Evolutionary conservation across 371 early-diverging fungal genomes (phyloP).

Genomic region (Catenaria anguillulae): DNA sequence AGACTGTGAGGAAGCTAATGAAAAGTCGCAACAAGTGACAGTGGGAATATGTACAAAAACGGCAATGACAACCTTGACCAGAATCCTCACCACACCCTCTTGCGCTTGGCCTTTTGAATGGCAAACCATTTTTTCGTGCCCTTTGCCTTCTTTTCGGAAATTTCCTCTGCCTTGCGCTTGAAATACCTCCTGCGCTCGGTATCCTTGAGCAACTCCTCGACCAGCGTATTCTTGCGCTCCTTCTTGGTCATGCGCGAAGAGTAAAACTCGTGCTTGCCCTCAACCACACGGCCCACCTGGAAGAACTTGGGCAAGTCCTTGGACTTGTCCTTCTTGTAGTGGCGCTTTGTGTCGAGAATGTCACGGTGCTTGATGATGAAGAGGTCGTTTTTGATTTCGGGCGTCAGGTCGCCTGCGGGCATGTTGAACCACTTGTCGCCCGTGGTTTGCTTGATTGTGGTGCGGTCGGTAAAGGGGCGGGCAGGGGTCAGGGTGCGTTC

Average conservation of each 20-base stretch:
- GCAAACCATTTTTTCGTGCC: no score
- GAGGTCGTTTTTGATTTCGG: slow-evolving; percentile 72
- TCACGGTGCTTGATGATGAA: slow-evolving; percentile 69
- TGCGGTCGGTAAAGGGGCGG: no score
- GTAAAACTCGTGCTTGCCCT: slow-evolving; percentile 76
- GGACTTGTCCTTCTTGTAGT: slow-evolving; percentile 58
- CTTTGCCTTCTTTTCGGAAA: background rate
- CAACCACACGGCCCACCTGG: slow-evolving; percentile 82
- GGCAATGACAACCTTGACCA: no score
- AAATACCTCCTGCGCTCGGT: slow-evolving; percentile 53
- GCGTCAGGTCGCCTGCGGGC: slow-evolving; percentile 70
- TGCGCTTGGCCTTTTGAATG: no score
- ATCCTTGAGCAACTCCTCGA: slow-evolving; percentile 76
- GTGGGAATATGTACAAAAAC: no score
- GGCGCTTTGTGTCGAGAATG: slow-evolving; percentile 81
- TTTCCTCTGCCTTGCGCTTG: slow-evolving; percentile 25
- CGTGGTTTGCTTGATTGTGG: background rate
- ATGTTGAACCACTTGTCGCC: slow-evolving; percentile 86
- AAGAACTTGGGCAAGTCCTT: slow-evolving; percentile 67
- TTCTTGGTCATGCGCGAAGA: slow-evolving; percentile 63
- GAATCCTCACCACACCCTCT: no score
- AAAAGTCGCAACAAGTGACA: no score
- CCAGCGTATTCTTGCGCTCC: slow-evolving; percentile 65
- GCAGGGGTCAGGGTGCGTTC: no score
- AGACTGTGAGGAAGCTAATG: no score